Evolutionary conservation across 2,329 filamentous ascomycete genomes (phyloP), one percentile per base, ranked within the genome.

Genomic region (Cytospora mali): DNA sequence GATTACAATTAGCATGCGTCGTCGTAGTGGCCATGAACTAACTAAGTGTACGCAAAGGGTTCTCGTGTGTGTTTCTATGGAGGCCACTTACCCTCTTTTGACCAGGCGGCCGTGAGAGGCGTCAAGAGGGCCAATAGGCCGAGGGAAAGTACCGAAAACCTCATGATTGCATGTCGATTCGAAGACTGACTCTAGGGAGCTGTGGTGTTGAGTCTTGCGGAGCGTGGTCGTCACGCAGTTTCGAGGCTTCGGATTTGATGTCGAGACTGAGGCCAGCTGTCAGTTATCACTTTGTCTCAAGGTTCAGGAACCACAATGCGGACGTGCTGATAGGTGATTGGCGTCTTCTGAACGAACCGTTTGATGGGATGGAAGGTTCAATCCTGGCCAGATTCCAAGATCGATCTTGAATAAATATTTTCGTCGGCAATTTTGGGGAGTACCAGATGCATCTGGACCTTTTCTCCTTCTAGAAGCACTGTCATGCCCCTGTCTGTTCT

Each of bases 51-150:
- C 18, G 39, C 39, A 42, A 21, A 42, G 1, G 18, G 3, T 5
- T n/a, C 6, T n/a, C 18, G 39, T 42, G n/a, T 42, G n/a, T 29
- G 48, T 56, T 9, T n/a, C n/a, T 42, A 21, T 42, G 18, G 39
- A 42, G 23, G 13, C 50, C 55, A 75, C 80, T 69, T 77, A 90
- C 91, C 91, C 84, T 96, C 92, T 77, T 95, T 95, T 62, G 86
- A 87, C 92, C 93, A 97, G 53, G 91, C 91, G 55, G 87, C 84
- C 64, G 85, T 85, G 66, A 93, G 76, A 46, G 87, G 82, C 64
- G 84, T 84, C 68, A 92, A 77, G 69, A 89, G 77, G 78, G 86
- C 85, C 75, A 91, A 77, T 64, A 94, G 83, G 75, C 91, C 82
- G 68, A 94, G 71, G 58, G 89, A 83, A 70, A 91, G 78, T 69